These are phyloP conservation scores for Neonothopanus nambi DNA, from an alignment of 1,284 basidiomycete species.

Conservation along the genomic window DNA sequence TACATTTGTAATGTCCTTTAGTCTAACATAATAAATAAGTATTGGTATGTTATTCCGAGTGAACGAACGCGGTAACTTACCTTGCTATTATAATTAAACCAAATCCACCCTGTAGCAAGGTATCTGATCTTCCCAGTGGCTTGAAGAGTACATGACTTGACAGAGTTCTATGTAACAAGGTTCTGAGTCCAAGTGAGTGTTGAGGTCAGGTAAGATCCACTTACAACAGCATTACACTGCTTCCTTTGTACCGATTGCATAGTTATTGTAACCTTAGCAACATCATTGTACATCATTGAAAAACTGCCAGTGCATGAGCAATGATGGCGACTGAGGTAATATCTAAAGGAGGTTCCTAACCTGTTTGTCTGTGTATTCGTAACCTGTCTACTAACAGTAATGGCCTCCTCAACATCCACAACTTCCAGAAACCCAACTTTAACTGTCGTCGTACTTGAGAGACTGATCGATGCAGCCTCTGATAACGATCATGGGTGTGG, in stretches of 20 bases:
- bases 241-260: conserved; percentile 1
- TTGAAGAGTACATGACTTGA: conserved; percentile 23
- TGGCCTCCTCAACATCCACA: too few species aligned
- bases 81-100: conserved; percentile 27
- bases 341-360: too few species aligned
- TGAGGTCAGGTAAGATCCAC: background rate
- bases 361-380: too few species aligned
- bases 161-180: conserved; percentile 16
- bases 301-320: too few species aligned
- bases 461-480: too few species aligned
- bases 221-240: conserved; percentile 5
- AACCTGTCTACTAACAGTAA: too few species aligned
- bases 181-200: background rate
- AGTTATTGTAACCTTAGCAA: background rate
- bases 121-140: conserved; percentile 23
- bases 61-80: too few species aligned
- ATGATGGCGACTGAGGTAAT: too few species aligned
- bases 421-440: too few species aligned
- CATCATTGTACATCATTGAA: conserved; percentile 2
- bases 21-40: background rate
- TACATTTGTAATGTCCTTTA: conserved; percentile 22
- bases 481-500: too few species aligned
- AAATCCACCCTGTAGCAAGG: conserved; percentile 28
- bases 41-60: too few species aligned
- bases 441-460: too few species aligned